Conservation (phyloP, 305 asterid genomes). For the Fraxinus baroniana region DNA sequence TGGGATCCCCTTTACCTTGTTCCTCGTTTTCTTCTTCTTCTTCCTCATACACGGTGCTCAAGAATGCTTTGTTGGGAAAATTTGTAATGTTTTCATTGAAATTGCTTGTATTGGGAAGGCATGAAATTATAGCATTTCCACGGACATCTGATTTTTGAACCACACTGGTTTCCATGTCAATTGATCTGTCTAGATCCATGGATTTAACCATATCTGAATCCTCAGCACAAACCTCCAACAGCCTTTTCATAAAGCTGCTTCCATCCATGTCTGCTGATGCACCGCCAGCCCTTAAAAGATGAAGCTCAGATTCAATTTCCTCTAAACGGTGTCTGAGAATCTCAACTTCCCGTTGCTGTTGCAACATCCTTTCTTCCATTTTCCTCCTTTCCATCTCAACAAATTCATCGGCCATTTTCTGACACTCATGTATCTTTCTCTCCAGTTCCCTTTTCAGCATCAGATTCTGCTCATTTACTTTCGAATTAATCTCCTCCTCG, state of each 20-base stretch:
- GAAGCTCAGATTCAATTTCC: conserved; percentile 68
- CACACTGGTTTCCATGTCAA: conserved; percentile 55
- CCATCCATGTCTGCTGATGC: conserved; percentile 53
- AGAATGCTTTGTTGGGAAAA: conserved; percentile 41
- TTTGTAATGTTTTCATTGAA: conserved; percentile 35
- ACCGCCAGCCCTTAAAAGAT: conserved; percentile 46
- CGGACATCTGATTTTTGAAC: neutral
- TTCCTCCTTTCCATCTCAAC: conserved; percentile 75
- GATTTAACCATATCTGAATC: conserved; percentile 92
- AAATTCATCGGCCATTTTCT: conserved; percentile 58
- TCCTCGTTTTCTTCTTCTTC: conserved; percentile 66
- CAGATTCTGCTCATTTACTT: conserved; percentile 50
- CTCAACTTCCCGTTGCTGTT: conserved; percentile 71
- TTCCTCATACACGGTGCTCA: conserved; percentile 87
- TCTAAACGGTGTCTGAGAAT: conserved; percentile 68
- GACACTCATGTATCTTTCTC: conserved; percentile 58
- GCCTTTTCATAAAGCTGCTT: conserved; percentile 54
- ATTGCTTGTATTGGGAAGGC: conserved; percentile 26
- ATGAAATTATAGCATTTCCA: conserved; percentile 10
- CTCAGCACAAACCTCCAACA: conserved; percentile 58
- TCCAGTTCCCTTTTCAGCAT: conserved; percentile 55
- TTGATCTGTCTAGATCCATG: conserved; percentile 81
- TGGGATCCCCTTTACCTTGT: conserved; percentile 27
- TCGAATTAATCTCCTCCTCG: conserved; percentile 61
- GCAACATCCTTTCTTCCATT: conserved; percentile 64